Evolutionary conservation across 1,284 basidiomycete species (phyloP), one percentile per base, ranked within the genome.

Genomic region (Tranzscheliella williamsii): DNA sequence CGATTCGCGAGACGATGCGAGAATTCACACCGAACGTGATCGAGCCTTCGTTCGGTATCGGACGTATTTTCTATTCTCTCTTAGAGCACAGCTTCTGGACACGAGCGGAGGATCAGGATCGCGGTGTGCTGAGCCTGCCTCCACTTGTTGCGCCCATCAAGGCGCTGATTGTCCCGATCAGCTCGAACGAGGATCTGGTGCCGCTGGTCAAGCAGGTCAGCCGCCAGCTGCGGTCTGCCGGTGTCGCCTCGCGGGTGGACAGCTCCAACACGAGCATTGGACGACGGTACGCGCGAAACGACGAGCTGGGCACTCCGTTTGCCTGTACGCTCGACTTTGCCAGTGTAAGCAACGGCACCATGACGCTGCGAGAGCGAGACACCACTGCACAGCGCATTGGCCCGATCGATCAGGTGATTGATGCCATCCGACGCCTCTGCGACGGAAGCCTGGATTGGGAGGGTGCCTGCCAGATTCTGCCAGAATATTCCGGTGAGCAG

Each of bases 21-120:
- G 93, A 96, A 80, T 97, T 85, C 79, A 91, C 86, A 38, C 94
- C 94, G 37, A 97, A 97, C 80, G 94, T 99, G 79, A 95, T 97
- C 76, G 94, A 97, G 79, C 94, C 94, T 22, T 99, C 95, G 16
- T 97, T 97, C 79, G 94, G 95, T 69, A 86, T 98, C 70, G 94
- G 94, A 49, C 90, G 94, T 52, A 96, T 98, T 74, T 83, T 97
- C 38, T 97, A 97, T 80, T 87, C 87, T 27, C 82, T 97, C 42
- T 85, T 98, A 38, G 94, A 99, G 80, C 94, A 98, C 82, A 87
- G 85, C 70, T 99, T 89, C 84, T 97, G 94, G 94, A 85, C 86
- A 49, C 86, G 94, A 77, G 92, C 91, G 76, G 86, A 91, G 74
- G 88, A 83, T 44, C 53, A 58, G 50, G 61, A 73, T 37, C 75